Evolutionary conservation across 116 monocot species (phyloP), one percentile per base, ranked within the genome.

Genomic region (Phalaenopsis hybrid): DNA sequence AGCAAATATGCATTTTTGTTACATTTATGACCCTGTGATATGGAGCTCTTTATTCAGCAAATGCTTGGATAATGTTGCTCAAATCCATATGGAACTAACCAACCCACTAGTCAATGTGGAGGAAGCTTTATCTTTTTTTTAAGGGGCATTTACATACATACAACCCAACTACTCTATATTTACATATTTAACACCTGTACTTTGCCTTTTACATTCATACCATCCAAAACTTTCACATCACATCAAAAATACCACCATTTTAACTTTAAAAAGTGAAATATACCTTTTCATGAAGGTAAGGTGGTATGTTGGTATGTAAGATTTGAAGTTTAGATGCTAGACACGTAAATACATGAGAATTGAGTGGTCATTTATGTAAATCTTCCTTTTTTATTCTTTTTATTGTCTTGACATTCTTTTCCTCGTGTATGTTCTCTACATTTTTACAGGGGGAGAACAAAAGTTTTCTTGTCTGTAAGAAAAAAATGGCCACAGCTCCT

Each of bases 401-500:
- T 41, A 1, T 41, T 74, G 20, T 59, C 82, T 33, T 68, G 50
- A 23, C 52, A 0, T 77, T 45, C 59, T 34, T 45, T 45, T 4
- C 48, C 57, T 78, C 25, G 76, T 82, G 57, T 31, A 45, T 79
- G 3, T 52, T 15, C 79, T 11, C 72, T 78, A 33, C 17, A 65
- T 79, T 61, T 57, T 81, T 55, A 3, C 69, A 98, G 98, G 98
- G 98, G 80, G 98, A 98, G 81, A 93, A 92, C 78, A 98, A 95
- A 88, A 88, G 95, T 37, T 98, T 95, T 82, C 91, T 98, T 85
- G 98, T 98, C 41, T 98, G 95, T 86, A 98, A 98, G 84, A 98
- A 98, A 89, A 98, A 98, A 80, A 98, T 98, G 98, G 95, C 90
- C n/a, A 95, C 95, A 28, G 93, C 98, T 41, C 93, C 95, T 57